Evolutionary conservation across 805 yeast genomes (phyloP).

Genomic region (Kodamaea leandrae): DNA sequence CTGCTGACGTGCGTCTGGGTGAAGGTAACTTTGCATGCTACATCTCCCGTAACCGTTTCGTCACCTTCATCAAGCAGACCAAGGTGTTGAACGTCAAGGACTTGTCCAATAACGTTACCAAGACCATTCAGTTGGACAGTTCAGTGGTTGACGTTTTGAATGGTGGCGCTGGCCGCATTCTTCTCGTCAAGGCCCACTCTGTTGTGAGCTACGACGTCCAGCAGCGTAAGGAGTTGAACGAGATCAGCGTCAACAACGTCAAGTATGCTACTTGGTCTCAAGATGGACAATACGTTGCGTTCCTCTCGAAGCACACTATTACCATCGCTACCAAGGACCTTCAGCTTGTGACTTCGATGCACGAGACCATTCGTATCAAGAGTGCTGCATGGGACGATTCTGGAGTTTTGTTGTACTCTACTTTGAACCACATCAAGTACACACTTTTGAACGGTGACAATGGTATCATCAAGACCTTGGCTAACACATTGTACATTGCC

Average conservation of each 20-base stretch:
- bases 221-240: conserved; percentile 76
- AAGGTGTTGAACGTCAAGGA: conserved; percentile 81
- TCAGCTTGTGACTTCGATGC: conserved; percentile 78
- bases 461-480: conserved; percentile 92
- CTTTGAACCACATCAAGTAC: conserved; percentile 94
- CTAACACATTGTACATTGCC: conserved; percentile 79
- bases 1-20: conserved; percentile 75
- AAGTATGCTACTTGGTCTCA: conserved; percentile 88
- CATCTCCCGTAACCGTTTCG: conserved; percentile 93
- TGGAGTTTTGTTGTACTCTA: conserved; percentile 87
- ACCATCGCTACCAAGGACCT: conserved; percentile 80
- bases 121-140: conserved; percentile 67
- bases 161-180: conserved; percentile 81
- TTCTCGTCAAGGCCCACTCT: conserved; percentile 66
- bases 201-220: conserved; percentile 89
- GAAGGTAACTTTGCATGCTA: conserved; percentile 83
- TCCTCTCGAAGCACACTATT: conserved; percentile 87
- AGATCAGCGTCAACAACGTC: conserved; percentile 68
- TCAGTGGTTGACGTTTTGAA: conserved; percentile 67
- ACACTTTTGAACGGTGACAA: conserved; percentile 89
- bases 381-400: conserved; percentile 97
- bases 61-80: conserved; percentile 63
- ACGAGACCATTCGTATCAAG: conserved; percentile 94
- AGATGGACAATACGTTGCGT: conserved; percentile 84
- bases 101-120: conserved; percentile 76